Percentiles rank a stretch among this genome's conserved stretches.
phyloP scores from a whole-genome alignment of 1,139 yeast species.

The Kazachstania sp. region DNA sequence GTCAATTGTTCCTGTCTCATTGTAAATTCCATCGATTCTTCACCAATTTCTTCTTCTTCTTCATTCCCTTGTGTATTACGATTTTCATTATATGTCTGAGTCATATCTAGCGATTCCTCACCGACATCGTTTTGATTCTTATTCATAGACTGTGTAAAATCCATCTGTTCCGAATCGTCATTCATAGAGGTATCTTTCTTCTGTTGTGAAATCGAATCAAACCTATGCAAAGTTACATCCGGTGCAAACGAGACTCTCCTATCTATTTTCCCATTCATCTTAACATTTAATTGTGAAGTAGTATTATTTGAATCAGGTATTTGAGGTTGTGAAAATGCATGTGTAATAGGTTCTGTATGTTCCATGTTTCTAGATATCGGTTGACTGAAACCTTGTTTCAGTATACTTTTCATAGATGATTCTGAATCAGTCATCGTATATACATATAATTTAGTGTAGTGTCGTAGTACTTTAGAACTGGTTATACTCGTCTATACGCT shows the following conservation, averaged over 20 bases:
- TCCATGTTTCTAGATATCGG: background rate
- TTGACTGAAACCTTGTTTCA: conserved; percentile 6
- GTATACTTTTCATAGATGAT: conserved; percentile 4
- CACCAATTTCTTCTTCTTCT: background rate
- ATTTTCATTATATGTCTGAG: background rate
- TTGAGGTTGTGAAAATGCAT: conserved; percentile 9
- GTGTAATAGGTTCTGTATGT: background rate
- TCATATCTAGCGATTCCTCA: conserved; percentile 6
- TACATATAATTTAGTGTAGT: no score
- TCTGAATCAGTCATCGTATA: no score
- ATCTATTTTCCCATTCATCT: conserved; percentile 9
- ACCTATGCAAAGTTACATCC: conserved; percentile 63
- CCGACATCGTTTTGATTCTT: background rate
- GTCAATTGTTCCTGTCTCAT: conserved; percentile 9
- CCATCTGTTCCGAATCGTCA: conserved; percentile 14
- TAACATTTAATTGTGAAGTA: conserved; percentile 21
- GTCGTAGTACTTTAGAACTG: no score
- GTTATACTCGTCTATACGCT: no score
- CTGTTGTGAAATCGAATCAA: conserved; percentile 40
- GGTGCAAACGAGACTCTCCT: conserved; percentile 70
- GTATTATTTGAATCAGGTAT: conserved; percentile 20
- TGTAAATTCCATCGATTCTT: conserved; percentile 6
- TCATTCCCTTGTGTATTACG: background rate
- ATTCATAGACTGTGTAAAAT: conserved; percentile 7
- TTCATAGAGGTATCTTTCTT: conserved; percentile 24